These are phyloP conservation scores for Talaromyces sp. DNA, from an alignment of 2,329 filamentous ascomycete genomes.

Conservation along the genomic window DNA sequence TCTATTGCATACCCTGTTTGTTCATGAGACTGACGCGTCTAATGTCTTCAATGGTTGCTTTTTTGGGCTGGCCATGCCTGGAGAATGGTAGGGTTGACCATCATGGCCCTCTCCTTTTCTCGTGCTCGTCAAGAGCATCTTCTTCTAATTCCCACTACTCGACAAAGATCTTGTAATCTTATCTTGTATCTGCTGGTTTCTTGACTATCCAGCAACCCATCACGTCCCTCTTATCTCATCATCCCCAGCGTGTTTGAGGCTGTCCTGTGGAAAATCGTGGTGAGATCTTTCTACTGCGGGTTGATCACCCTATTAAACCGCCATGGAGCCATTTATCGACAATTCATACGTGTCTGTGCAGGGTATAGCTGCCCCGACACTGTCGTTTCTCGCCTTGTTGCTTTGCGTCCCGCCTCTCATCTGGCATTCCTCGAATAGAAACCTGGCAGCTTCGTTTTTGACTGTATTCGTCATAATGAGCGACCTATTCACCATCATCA, in stretches of 20 bases:
- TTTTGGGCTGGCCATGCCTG: neutral
- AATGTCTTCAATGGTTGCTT: neutral
- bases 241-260: neutral
- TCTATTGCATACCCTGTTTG: neutral
- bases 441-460: slow-evolving; percentile 56
- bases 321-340: neutral
- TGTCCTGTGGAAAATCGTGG: neutral
- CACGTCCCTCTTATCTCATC: neutral
- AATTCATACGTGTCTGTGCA: slow-evolving; percentile 1
- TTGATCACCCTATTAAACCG: neutral
- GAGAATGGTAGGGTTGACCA: neutral
- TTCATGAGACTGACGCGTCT: neutral
- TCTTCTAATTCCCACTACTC: neutral
- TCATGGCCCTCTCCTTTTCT: neutral
- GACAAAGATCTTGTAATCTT: neutral
- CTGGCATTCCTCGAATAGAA: slow-evolving; percentile 58
- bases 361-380: slow-evolving; percentile 42
- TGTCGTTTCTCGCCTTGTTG: slow-evolving; percentile 48
- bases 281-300: neutral
- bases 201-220: neutral
- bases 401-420: slow-evolving; percentile 54
- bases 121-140: neutral
- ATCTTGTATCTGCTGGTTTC: neutral
- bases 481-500: slow-evolving; percentile 57
- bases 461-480: slow-evolving; percentile 53